Evolutionary conservation across 306 rosid genomes (phyloP).

Genomic region (Alnus rubra): DNA sequence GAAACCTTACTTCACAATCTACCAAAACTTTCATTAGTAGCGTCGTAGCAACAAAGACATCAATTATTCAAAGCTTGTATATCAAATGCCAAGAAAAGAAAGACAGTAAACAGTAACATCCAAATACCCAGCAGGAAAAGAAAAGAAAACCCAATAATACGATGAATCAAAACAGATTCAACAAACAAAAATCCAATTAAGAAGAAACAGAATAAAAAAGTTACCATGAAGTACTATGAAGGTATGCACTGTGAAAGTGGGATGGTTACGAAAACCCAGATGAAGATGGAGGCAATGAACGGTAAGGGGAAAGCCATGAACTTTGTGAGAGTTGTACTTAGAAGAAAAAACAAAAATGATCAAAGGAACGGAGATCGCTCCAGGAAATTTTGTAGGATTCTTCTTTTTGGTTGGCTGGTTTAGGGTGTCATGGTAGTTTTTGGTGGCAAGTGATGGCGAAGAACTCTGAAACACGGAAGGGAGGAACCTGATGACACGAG

Average conservation of each 20-base stretch:
- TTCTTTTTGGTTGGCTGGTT: neutral
- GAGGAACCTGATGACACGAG: neutral
- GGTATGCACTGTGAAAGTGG: slow-evolving; percentile 50
- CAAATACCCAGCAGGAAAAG: slow-evolving; percentile 8
- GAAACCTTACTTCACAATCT: neutral
- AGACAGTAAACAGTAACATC: neutral
- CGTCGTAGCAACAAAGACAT: neutral
- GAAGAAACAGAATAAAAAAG: neutral
- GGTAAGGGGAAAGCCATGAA: slow-evolving; percentile 38
- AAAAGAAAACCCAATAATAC: neutral
- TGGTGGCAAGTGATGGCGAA: slow-evolving; percentile 18
- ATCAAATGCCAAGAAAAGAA: neutral
- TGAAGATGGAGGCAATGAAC: slow-evolving; percentile 32
- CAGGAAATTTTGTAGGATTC: slow-evolving; percentile 6
- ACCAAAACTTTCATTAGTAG: neutral
- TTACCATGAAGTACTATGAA: slow-evolving; percentile 80
- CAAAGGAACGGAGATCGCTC: neutral
- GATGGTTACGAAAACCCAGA: slow-evolving; percentile 30
- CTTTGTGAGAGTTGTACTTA: neutral
- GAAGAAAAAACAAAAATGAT: neutral
- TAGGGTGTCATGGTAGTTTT: neutral
- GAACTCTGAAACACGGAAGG: slow-evolving; percentile 6
- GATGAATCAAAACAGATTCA: slow-evolving; percentile 1
- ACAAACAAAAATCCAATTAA: neutral
- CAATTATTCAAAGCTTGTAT: neutral